A percentile compares a stretch with the other conserved stretches of the same genome.
These are phyloP conservation scores for Blastobotrys proliferans DNA, from an alignment of 1,139 yeast genomes.

Conservation along the genomic window DNA sequence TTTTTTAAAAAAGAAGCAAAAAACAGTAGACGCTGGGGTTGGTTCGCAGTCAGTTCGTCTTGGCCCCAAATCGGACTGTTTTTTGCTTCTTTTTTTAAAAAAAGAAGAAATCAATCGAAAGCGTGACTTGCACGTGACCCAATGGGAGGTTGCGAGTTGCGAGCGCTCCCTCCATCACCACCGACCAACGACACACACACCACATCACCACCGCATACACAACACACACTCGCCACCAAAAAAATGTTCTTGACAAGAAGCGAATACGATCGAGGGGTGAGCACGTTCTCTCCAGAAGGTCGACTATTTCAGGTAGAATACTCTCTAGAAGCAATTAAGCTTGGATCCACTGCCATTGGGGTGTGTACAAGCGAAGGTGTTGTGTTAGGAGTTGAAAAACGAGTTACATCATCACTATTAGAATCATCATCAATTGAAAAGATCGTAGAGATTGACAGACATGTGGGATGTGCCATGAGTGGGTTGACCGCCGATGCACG, in stretches of 20 bases:
- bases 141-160: no score
- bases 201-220: not conserved
- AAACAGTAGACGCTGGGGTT: no score
- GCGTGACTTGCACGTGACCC: no score
- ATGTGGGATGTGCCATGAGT: conserved; percentile 98
- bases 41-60: no score
- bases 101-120: no score
- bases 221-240: conserved; percentile 2
- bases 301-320: conserved; percentile 97
- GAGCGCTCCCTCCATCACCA: conserved; percentile 5
- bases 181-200: not conserved
- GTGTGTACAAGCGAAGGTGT: conserved; percentile 97
- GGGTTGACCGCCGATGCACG: conserved; percentile 99
- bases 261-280: conserved; percentile 98
- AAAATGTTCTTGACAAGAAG: conserved; percentile 94
- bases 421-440: conserved; percentile 95
- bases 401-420: conserved; percentile 87
- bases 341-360: conserved; percentile 97
- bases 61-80: no score
- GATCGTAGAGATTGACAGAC: conserved; percentile 89
- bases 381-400: conserved; percentile 91
- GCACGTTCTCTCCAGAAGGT: conserved; percentile 98
- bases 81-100: no score
- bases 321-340: conserved; percentile 93
- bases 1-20: no score